These are phyloP conservation scores for Citrullus mucosospermus DNA, from an alignment of 306 rosid species.

Conservation along the genomic window DNA sequence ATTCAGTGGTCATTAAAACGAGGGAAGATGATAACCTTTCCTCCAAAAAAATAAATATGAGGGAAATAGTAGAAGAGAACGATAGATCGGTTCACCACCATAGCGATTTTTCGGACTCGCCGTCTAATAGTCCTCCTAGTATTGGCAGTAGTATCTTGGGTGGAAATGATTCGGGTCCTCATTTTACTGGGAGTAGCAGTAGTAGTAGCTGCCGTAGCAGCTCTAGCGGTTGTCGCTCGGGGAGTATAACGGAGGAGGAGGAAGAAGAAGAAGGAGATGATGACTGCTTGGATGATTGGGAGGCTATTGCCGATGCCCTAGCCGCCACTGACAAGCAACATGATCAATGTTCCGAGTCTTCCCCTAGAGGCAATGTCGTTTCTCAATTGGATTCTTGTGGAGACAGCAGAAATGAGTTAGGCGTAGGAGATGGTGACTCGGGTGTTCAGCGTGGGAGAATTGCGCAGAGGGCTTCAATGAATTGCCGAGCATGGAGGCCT, in stretches of 20 bases:
- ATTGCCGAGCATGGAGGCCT: constrained; percentile 70
- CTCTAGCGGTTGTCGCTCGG: constrained; percentile 63
- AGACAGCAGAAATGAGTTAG: constrained; percentile 17
- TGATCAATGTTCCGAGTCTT: constrained; percentile 23
- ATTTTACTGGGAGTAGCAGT: constrained; percentile 54
- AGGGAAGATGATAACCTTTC: constrained; percentile 24
- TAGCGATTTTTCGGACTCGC: constrained; percentile 47
- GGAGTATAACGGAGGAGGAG: constrained; percentile 64
- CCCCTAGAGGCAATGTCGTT: constrained; percentile 16
- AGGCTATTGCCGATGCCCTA: constrained; percentile 91
- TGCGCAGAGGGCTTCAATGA: constrained; percentile 31
- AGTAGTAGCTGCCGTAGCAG: constrained; percentile 41
- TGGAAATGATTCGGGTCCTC: constrained; percentile 61
- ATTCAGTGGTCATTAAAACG: constrained; percentile 11
- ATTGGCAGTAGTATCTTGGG: constrained; percentile 36
- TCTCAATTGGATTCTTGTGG: constrained; percentile 20
- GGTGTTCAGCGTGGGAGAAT: constrained; percentile 23
- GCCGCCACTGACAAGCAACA: constrained; percentile 63
- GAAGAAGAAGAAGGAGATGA: constrained; percentile 51
- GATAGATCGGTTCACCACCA: constrained; percentile 38
- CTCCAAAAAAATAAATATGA: constrained; percentile 35
- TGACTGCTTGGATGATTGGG: constrained; percentile 97
- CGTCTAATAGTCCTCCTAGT: constrained; percentile 50
- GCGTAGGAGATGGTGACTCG: constrained; percentile 18
- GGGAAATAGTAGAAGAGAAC: constrained; percentile 31